Conservation (phyloP, 495 filamentous ascomycete species). For the Geopyxis carbonaria region DNA sequence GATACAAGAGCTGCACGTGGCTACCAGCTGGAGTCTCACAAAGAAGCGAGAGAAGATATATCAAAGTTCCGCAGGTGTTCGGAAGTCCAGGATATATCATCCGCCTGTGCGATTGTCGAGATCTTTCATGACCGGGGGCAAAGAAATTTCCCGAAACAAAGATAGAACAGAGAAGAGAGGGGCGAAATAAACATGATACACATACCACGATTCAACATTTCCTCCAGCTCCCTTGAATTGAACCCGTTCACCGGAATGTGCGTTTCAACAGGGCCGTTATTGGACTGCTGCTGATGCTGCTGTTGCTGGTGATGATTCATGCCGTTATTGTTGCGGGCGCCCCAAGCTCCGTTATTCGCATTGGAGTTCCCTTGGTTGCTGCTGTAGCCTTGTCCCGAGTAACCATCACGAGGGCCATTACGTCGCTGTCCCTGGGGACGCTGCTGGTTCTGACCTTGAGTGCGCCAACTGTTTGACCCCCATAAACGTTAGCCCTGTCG, state of each 20-base stretch:
- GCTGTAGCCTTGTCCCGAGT: conserved; percentile 4
- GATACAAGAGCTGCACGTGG: background rate
- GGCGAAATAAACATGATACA: too few species aligned
- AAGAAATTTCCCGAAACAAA: background rate
- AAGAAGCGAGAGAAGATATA: background rate
- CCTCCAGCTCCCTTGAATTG: conserved; percentile 22
- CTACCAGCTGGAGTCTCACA: background rate
- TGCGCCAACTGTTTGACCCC: too few species aligned
- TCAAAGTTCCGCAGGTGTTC: background rate
- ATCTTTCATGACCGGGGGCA: background rate
- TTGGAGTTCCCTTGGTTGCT: conserved; percentile 13
- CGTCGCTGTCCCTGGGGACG: conserved; percentile 2
- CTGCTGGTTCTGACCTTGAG: background rate
- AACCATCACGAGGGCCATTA: conserved; percentile 1
- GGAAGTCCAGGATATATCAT: background rate
- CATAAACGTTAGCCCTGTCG: too few species aligned
- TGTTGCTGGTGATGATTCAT: conserved; percentile 17
- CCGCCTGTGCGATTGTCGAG: background rate
- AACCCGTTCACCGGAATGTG: conserved; percentile 24
- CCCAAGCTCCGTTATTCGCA: conserved; percentile 9
- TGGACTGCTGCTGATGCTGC: conserved; percentile 14
- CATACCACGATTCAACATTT: conserved; percentile 20
- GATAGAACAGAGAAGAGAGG: background rate
- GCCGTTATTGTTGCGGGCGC: conserved; percentile 12
- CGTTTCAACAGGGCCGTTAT: conserved; percentile 14